A percentile compares a stretch with the other conserved stretches of the same genome.
phyloP scores from a whole-genome alignment of 768 basidiomycete species.

The Lactarius tabidus region DNA sequence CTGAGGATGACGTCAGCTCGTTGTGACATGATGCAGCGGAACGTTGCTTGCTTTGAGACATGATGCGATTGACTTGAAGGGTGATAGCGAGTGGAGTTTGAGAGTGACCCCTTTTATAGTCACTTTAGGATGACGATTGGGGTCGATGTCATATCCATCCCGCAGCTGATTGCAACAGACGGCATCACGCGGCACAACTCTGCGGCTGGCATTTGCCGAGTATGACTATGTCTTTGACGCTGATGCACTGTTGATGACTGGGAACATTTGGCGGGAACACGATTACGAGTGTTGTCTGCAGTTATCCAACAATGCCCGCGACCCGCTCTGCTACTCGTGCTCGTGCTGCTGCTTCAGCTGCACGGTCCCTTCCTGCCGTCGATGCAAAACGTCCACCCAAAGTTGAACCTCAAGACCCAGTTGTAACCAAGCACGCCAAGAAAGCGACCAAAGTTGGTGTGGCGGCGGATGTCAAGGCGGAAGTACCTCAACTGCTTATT shows the following conservation, averaged over 20 bases:
- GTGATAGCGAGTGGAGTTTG: neutral
- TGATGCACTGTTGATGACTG: neutral
- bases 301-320: conserved; percentile 23
- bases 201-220: conserved; percentile 7
- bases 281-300: conserved; percentile 2
- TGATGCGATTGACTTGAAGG: neutral
- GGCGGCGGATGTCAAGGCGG: neutral
- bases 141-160: neutral
- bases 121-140: neutral
- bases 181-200: neutral
- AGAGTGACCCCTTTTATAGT: neutral
- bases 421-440: conserved; percentile 9
- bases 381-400: conserved; percentile 11
- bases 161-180: neutral
- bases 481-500: neutral
- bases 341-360: conserved; percentile 2
- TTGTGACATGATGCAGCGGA: neutral
- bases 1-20: conserved; percentile 33
- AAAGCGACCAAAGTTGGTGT: conserved; percentile 14
- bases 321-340: conserved; percentile 29
- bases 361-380: neutral
- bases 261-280: too few relatives aligned
- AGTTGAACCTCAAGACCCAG: neutral
- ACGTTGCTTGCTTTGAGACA: conserved; percentile 30
- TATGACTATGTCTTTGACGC: neutral